Evolutionary conservation across 306 rosid species (phyloP).

Genomic region (Inga leiocalycina): DNA sequence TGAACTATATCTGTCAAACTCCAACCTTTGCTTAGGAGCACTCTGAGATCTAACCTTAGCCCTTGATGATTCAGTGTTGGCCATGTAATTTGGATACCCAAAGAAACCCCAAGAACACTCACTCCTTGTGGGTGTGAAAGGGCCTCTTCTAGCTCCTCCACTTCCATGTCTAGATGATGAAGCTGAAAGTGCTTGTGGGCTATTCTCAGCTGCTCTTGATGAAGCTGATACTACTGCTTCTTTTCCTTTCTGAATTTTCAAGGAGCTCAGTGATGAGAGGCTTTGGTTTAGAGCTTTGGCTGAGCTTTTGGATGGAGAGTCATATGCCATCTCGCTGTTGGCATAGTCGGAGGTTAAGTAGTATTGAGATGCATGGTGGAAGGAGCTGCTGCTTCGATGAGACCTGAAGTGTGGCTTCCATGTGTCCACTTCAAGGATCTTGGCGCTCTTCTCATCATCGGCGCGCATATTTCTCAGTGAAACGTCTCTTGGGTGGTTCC

Average conservation of each 20-base stretch:
- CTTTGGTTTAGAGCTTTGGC: conserved; percentile 47
- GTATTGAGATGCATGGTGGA: conserved; percentile 43
- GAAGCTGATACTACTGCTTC: conserved; percentile 60
- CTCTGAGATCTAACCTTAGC: conserved; percentile 96
- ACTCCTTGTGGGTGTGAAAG: conserved; percentile 77
- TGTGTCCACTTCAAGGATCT: conserved; percentile 94
- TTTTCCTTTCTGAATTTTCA: conserved; percentile 49
- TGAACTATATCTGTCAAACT: conserved; percentile 62
- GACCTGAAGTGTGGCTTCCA: conserved; percentile 81
- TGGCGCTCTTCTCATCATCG: conserved; percentile 77
- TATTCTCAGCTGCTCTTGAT: conserved; percentile 53
- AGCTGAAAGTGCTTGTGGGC: conserved; percentile 70
- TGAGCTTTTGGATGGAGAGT: conserved; percentile 62
- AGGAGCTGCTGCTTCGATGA: conserved; percentile 46
- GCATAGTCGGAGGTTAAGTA: conserved; percentile 42
- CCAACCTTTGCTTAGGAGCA: conserved; percentile 89
- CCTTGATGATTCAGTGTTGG: conserved; percentile 78
- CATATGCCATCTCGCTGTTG: conserved; percentile 36
- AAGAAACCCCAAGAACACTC: conserved; percentile 73
- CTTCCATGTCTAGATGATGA: conserved; percentile 70
- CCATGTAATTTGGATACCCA: conserved; percentile 80
- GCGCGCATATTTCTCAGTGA: conserved; percentile 40
- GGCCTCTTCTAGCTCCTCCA: conserved; percentile 56
- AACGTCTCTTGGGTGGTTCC: conserved; percentile 44
- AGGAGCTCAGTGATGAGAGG: conserved; percentile 47